Base-by-base conservation (phyloP, 805 yeast genomes). In the Candida chilensis region DNA sequence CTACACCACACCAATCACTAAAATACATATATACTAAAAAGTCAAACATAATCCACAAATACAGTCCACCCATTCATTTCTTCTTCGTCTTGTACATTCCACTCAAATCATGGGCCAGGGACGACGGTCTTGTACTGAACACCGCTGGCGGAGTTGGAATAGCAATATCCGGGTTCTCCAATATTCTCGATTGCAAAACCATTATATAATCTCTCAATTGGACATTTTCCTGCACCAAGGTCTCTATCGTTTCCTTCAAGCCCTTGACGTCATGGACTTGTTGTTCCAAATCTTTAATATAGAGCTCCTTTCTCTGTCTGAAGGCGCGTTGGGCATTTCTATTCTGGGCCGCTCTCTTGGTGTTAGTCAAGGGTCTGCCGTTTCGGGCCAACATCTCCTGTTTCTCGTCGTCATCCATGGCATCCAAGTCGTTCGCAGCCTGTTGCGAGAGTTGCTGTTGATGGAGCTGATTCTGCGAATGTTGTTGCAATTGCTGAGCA, bases 261-360 rank as follows among this genome's bases (percentile, higher is more conserved):
- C 59, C 61, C 37, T 73, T 74, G 35, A 74, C 74, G 42, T 77
- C 78, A 27, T 66, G 62, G 8, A 83, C 82, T 47, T 78, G 76
- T 21, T 61, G 53, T 55, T 88, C 95, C 34, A 88, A 63, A 29
- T 85, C 90, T 52, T 77, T 80, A 40, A 88, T 75, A 45, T 85
- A 78, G 34, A 73, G 69, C 45, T 87, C 95, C 48, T 83, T 79
- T 37, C 96, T 69, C 48, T 76, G 78, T 48, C 96, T 71, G 57
- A 87, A 88, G 6, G 95, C 95, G 41, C 84, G 74, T 57, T 88
- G 96, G 4, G 96, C 96, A 37, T 74, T 78, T 47, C 96, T 66
- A 60, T 88, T 88, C 56, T 88, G 96, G 6, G 80, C 87, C 2
- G 96, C 96, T 38, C 96, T 74, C 52, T 84, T 85, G 24, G 92